These are phyloP conservation scores for Xylaria bambusicola DNA, from an alignment of 495 filamentous ascomycete species.

Conservation along the genomic window DNA sequence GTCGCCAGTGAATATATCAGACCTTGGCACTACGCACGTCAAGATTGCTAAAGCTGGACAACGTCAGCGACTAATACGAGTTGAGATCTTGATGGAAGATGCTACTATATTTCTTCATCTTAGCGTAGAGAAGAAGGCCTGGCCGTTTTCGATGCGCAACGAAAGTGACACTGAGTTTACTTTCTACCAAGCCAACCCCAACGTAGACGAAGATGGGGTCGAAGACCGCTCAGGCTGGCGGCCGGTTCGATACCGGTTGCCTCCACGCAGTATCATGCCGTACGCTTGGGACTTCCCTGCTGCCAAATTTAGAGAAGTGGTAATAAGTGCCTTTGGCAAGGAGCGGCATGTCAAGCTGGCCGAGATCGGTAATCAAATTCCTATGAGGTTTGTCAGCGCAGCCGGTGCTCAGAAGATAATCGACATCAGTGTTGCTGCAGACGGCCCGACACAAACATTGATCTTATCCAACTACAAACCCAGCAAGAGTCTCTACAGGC, in stretches of 20 bases:
- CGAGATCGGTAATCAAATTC: conserved; percentile 92
- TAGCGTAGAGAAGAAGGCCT: conserved; percentile 85
- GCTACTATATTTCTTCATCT: conserved; percentile 92
- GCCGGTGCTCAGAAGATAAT: conserved; percentile 74
- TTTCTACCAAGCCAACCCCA: conserved; percentile 81
- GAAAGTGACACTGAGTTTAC: conserved; percentile 95
- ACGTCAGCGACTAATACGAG: conserved; percentile 81
- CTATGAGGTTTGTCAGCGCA: conserved; percentile 71
- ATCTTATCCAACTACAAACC: conserved; percentile 92
- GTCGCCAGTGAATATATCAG: conserved; percentile 93
- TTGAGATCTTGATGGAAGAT: conserved; percentile 87
- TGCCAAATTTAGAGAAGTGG: conserved; percentile 90
- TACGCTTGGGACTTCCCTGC: conserved; percentile 99
- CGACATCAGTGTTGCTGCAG: conserved; percentile 92
- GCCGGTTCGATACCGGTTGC: conserved; percentile 89
- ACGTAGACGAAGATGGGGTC: conserved; percentile 76
- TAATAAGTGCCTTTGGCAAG: conserved; percentile 75
- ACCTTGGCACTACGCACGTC: conserved; percentile 86
- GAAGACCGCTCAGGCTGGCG: conserved; percentile 84
- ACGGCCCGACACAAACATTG: conserved; percentile 92
- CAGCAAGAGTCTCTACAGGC: conserved; percentile 93
- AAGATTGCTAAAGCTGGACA: conserved; percentile 90
- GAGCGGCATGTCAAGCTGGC: conserved; percentile 89
- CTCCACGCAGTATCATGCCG: conserved; percentile 95
- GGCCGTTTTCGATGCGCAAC: conserved; percentile 98